phyloP scores from a whole-genome alignment of 2,329 filamentous ascomycete species.

The Fusarium coicis region DNA sequence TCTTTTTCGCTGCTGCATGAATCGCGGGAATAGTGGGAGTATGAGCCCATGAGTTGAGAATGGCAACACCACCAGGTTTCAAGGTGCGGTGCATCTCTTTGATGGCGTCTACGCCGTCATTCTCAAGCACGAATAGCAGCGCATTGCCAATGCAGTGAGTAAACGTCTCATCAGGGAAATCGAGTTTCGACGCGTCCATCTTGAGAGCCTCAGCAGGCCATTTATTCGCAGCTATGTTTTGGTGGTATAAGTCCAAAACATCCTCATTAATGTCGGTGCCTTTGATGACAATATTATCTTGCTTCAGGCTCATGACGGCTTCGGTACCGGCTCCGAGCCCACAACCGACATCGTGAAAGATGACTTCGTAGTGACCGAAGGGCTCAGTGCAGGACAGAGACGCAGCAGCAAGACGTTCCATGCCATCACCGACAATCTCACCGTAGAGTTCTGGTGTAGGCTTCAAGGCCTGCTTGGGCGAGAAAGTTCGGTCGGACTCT shows the following conservation, averaged over 20 bases:
- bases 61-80: not conserved
- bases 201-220: not conserved
- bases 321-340: conserved; percentile 5
- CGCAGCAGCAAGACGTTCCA: not conserved
- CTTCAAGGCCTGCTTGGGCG: not conserved
- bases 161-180: not conserved
- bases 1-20: not conserved
- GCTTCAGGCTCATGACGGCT: fast-evolving
- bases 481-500: not conserved
- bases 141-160: conserved; percentile 1
- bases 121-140: not conserved
- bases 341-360: conserved; percentile 12
- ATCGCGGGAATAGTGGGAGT: not conserved
- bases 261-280: not conserved
- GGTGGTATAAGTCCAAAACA: not conserved
- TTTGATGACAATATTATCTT: fast-evolving
- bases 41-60: conserved; percentile 10
- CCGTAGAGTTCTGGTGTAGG: conserved; percentile 16
- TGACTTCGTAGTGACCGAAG: fast-evolving
- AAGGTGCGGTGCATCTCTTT: not conserved
- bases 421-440: not conserved
- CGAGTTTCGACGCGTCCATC: not conserved
- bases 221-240: fast-evolving
- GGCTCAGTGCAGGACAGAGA: not conserved
- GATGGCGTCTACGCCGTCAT: not conserved